Evolutionary conservation across 1,284 basidiomycete species (phyloP).

Genomic region (Peniophora sp.): DNA sequence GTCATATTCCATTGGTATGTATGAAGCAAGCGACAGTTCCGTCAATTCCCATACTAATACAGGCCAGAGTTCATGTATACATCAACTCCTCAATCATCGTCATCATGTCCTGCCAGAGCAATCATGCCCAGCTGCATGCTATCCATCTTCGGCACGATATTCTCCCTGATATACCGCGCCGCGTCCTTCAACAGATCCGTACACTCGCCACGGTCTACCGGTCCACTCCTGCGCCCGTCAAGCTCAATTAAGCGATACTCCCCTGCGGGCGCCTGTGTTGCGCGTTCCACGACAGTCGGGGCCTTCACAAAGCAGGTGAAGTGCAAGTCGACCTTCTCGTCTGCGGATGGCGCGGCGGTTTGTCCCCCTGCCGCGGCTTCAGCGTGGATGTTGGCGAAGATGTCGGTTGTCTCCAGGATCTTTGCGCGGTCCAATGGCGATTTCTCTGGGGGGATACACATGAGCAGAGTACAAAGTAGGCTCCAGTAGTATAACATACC

Average conservation of each 20-base stretch:
- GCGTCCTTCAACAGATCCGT: constrained; percentile 39
- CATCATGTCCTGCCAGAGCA: neutral
- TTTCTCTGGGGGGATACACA: constrained; percentile 35
- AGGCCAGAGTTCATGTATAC: neutral
- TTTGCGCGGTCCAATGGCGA: constrained; percentile 67
- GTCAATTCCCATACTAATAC: too few relatives aligned
- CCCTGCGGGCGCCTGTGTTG: constrained; percentile 5
- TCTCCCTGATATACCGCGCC: neutral
- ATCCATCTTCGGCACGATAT: neutral
- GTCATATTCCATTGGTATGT: too few relatives aligned
- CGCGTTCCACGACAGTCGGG: constrained; percentile 31
- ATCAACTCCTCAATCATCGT: neutral
- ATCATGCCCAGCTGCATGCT: neutral
- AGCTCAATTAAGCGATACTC: constrained; percentile 61
- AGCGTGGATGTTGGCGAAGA: constrained; percentile 72
- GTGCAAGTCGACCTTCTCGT: constrained; percentile 69
- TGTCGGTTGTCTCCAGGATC: constrained; percentile 63
- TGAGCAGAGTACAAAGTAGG: neutral
- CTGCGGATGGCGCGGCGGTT: constrained; percentile 36
- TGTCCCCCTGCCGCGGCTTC: constrained; percentile 66
- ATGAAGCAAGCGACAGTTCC: too few relatives aligned
- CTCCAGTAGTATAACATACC: constrained; percentile 20
- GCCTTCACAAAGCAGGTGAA: constrained; percentile 81
- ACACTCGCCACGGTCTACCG: constrained; percentile 70
- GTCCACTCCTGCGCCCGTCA: constrained; percentile 69